Conservation (phyloP, 768 basidiomycete genomes). For the Sarcomyxa edulis region DNA sequence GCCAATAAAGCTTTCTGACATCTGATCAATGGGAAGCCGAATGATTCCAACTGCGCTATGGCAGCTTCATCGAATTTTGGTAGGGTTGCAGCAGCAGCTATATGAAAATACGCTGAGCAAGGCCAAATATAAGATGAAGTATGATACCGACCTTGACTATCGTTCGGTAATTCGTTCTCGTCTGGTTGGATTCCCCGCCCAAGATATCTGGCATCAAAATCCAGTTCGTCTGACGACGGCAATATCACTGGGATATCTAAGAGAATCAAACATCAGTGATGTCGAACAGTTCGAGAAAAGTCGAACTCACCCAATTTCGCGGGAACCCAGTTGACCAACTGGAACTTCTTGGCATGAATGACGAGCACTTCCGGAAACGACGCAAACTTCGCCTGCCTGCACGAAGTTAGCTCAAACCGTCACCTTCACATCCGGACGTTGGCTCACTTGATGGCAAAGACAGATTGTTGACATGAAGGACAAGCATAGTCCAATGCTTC, state of each 20-base stretch:
- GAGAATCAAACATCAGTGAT: conserved; percentile 1
- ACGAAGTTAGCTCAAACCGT: neutral
- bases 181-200: conserved; percentile 65
- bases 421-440: neutral
- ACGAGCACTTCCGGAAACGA: conserved; percentile 88
- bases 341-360: conserved; percentile 90
- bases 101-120: neutral
- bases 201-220: conserved; percentile 54
- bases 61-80: conserved; percentile 74
- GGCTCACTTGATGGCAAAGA: conserved; percentile 68
- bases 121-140: neutral
- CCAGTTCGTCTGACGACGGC: conserved; percentile 50
- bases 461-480: conserved; percentile 63
- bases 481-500: conserved; percentile 82
- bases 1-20: conserved; percentile 90
- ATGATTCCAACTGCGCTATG: conserved; percentile 70
- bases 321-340: conserved; percentile 95
- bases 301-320: conserved; percentile 81
- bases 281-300: neutral
- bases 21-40: conserved; percentile 87
- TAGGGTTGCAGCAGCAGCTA: conserved; percentile 27
- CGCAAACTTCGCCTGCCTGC: conserved; percentile 69
- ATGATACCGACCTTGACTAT: conserved; percentile 25
- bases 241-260: conserved; percentile 83
- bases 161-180: conserved; percentile 68